Evolutionary conservation across 495 filamentous ascomycete species (phyloP), one percentile per base, ranked within the genome.

Genomic region (Aspergillus indologenus): DNA sequence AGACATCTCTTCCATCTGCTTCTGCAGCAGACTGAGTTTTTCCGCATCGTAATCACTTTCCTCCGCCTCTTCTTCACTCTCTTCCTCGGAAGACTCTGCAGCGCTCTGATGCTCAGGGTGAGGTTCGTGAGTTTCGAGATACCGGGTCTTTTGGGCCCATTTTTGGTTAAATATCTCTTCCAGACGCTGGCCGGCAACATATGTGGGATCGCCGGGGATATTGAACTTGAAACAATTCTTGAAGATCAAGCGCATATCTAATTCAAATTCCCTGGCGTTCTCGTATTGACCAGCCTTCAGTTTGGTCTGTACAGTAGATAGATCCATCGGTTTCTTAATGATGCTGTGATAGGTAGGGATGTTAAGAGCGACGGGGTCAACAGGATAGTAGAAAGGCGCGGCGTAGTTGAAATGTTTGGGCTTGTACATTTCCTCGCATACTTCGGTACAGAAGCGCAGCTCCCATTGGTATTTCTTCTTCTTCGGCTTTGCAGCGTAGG

Each of bases 281-380:
- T 86, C 82, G 66, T 97, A 98, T 52, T 90, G 83, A n/a, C 91
- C 91, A 7, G 82, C 79, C 55, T 85, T 83, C 20, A 96, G 79
- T 71, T 96, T 96, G 51, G 77, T 74, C 54, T 79, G 73, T 63
- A 95, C 85, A 11, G 91, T 97, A 3, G 79, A 75, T 22, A 98
- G 75, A 65, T 98, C 94, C 94, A 98, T 98, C 2, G 94, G 94
- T 66, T 91, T 89, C 77, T 95, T 97, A 73, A 98, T 89, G 62
- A 98, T 75, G 63, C 87, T 91, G 70, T 92, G 91, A 67, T 98
- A 98, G 18, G 87, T 83, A 1, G 94, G 94, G 57, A 98, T 97
- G 72, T 95, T 92, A 58, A 96, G 75, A 5, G 92, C 93, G 21
- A 97, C 92, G 0, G 95, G 93, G 64, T 98, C 94, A 17, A 98